Percentiles rank a stretch among this genome's conserved stretches.
Evolutionary conservation across 2,329 filamentous ascomycete genomes (phyloP).

Genomic region (Beauveria caledonica): DNA sequence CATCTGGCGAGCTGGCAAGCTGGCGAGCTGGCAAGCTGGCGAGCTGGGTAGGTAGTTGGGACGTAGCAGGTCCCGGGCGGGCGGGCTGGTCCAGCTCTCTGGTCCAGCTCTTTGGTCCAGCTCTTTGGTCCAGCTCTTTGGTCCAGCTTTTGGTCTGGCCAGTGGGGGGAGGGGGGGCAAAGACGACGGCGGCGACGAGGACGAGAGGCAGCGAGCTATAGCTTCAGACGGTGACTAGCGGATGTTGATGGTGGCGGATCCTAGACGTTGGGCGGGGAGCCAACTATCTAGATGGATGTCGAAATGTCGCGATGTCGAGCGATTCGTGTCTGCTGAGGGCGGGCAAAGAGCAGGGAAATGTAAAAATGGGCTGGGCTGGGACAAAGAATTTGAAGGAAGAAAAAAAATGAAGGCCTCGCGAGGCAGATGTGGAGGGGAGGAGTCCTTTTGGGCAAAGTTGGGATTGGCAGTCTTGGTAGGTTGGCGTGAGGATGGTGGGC

Average conservation of each 20-base stretch:
- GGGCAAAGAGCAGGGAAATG: background rate
- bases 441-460: background rate
- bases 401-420: background rate
- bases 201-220: background rate
- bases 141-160: background rate
- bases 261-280: background rate
- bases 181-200: background rate
- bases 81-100: background rate
- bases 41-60: background rate
- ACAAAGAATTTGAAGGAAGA: background rate
- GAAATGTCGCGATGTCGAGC: background rate
- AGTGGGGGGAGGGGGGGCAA: background rate
- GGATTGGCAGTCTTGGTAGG: background rate
- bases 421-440: constrained; percentile 1
- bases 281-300: background rate
- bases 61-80: background rate
- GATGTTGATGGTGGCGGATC: background rate
- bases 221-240: background rate
- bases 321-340: background rate
- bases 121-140: background rate
- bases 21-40: background rate
- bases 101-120: background rate
- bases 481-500: background rate
- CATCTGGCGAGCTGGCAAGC: background rate
- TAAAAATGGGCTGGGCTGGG: background rate